A percentile compares a stretch with the other conserved stretches of the same genome.
Evolutionary conservation across 441 rosid genomes (phyloP).

Genomic region (Flueggea neowawraea): DNA sequence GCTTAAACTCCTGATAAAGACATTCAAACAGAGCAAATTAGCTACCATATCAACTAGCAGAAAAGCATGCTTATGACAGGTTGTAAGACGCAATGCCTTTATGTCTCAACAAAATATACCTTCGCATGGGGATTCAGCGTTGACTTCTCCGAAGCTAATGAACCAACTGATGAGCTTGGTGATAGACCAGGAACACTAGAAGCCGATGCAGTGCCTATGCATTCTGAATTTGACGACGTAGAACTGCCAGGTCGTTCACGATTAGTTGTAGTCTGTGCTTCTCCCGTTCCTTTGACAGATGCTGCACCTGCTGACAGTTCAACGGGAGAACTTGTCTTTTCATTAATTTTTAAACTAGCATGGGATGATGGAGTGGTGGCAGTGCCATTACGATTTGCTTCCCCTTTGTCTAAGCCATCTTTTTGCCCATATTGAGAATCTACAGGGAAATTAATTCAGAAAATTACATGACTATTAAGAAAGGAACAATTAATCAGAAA

Average conservation of each 20-base stretch:
- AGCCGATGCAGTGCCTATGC: constrained; percentile 37
- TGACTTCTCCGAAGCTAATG: constrained; percentile 78
- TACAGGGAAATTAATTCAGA: constrained; percentile 16
- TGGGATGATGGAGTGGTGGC: constrained; percentile 25
- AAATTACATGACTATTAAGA: neutral
- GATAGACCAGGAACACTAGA: constrained; percentile 60
- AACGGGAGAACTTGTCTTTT: constrained; percentile 36
- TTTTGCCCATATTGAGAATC: constrained; percentile 35
- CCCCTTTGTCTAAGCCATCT: constrained; percentile 38
- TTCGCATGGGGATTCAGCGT: constrained; percentile 80
- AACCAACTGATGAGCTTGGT: constrained; percentile 88
- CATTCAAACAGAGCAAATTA: constrained; percentile 9
- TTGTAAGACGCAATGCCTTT: too few species aligned
- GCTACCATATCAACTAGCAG: neutral
- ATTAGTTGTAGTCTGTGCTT: constrained; percentile 35
- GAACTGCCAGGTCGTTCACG: constrained; percentile 61
- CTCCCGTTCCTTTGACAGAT: constrained; percentile 37
- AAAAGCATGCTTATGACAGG: constrained; percentile 1
- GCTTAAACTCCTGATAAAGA: constrained; percentile 78
- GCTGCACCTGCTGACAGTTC: constrained; percentile 37
- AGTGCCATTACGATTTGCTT: constrained; percentile 28
- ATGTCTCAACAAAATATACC: constrained; percentile 34
- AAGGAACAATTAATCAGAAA: neutral
- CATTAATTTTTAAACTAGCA: constrained; percentile 36
- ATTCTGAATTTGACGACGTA: constrained; percentile 62